phyloP scores from a whole-genome alignment of 2,329 filamentous ascomycete genomes.

The Colletotrichum incanum region DNA sequence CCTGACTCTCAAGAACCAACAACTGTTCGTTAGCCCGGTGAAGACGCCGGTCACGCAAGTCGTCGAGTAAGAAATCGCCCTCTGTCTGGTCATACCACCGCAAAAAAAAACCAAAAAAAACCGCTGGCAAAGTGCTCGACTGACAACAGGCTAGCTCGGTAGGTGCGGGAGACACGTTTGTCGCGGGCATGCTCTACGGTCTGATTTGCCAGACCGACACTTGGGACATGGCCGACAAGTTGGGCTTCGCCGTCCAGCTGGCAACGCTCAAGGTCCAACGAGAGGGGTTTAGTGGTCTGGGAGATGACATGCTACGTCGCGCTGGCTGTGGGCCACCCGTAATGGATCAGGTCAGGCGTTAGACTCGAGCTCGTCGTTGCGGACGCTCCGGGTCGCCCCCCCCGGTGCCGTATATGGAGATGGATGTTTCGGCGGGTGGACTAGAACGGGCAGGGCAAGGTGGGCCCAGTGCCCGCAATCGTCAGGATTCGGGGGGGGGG shows the following conservation, averaged over 20 bases:
- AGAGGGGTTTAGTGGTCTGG: slow-evolving; percentile 75
- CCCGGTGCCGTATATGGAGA: slow-evolving; percentile 33
- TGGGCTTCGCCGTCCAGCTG: slow-evolving; percentile 76
- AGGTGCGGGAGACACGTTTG: slow-evolving; percentile 83
- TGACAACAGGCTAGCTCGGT: slow-evolving; percentile 68
- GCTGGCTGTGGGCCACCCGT: slow-evolving; percentile 44
- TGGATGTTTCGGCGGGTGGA: slow-evolving; percentile 37
- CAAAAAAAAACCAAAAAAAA: not conserved
- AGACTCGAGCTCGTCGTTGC: slow-evolving; percentile 13
- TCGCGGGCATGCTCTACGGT: slow-evolving; percentile 78
- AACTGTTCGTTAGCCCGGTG: slow-evolving; percentile 61
- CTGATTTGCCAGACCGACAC: slow-evolving; percentile 65
- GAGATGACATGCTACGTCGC: slow-evolving; percentile 47
- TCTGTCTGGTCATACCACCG: not conserved
- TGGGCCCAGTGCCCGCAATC: slow-evolving; percentile 30
- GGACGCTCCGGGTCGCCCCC: slow-evolving; percentile 28
- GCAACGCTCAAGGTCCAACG: slow-evolving; percentile 78
- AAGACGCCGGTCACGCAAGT: slow-evolving; percentile 58
- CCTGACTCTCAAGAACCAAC: slow-evolving; percentile 55
- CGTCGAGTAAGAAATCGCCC: slow-evolving; percentile 70
- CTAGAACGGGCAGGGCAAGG: slow-evolving; percentile 25
- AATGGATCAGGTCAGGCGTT: slow-evolving; percentile 35
- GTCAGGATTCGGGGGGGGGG: slow-evolving; percentile 23
- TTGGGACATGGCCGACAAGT: slow-evolving; percentile 65
- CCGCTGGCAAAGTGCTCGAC: not conserved